phyloP scores from a whole-genome alignment of 257 asterid genomes.

The Jacaranda mimosifolia region DNA sequence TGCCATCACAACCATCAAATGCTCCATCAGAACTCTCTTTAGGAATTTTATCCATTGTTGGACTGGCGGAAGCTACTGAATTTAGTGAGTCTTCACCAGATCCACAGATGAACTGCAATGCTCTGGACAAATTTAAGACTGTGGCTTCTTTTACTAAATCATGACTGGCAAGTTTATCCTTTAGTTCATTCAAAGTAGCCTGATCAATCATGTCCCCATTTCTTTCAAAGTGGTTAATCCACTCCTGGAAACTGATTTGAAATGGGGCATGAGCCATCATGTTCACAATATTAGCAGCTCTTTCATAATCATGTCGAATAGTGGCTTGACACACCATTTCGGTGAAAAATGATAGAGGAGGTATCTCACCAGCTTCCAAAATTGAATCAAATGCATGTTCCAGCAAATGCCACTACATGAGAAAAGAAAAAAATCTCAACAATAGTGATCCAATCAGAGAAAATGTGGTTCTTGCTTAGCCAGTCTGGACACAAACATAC shows the following conservation, averaged over 20 bases:
- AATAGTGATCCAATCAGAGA: neutral
- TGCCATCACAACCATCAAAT: neutral
- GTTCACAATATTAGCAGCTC: slow-evolving; percentile 62
- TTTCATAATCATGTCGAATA: slow-evolving; percentile 50
- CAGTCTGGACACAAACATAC: too few relatives aligned
- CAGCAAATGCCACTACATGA: slow-evolving; percentile 79
- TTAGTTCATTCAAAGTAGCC: slow-evolving; percentile 52
- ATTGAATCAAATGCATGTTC: slow-evolving; percentile 82
- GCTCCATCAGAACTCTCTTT: slow-evolving; percentile 25
- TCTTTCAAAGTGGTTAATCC: slow-evolving; percentile 67
- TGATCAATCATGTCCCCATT: slow-evolving; percentile 52
- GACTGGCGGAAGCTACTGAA: slow-evolving; percentile 29
- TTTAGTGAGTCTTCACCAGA: slow-evolving; percentile 36
- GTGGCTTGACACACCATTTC: slow-evolving; percentile 75
- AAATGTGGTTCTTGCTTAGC: too few relatives aligned
- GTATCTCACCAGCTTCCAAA: slow-evolving; percentile 86
- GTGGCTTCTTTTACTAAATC: slow-evolving; percentile 62
- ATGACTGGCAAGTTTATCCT: slow-evolving; percentile 44
- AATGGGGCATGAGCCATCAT: slow-evolving; percentile 74
- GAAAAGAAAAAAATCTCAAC: slow-evolving; percentile 24
- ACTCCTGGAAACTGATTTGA: slow-evolving; percentile 68
- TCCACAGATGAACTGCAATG: slow-evolving; percentile 61
- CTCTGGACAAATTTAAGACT: slow-evolving; percentile 57
- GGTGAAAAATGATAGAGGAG: slow-evolving; percentile 64
- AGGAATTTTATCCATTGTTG: slow-evolving; percentile 2